Base-by-base conservation (phyloP, 2,329 filamentous ascomycete genomes). In the Alternaria metachromatica region DNA sequence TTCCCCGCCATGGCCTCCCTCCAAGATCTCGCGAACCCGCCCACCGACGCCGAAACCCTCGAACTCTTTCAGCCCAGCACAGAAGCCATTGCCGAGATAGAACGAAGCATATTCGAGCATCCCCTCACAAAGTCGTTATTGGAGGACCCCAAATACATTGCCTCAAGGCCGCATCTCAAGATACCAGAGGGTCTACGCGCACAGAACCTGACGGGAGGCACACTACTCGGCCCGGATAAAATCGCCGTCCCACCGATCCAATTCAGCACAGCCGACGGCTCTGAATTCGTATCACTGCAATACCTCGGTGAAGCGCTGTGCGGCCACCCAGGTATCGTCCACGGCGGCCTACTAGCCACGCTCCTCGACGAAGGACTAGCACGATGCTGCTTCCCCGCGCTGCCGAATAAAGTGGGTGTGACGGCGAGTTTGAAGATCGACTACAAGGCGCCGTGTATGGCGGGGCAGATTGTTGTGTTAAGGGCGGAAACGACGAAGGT, bases 301-400 rank as follows among this genome's bases (percentile, higher is more conserved):
- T 94, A 94, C 76, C 85, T 97, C 0, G 95, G 95, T 2, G 82
- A 86, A 3, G 89, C 92, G 72, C 83, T 98, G 44, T 97, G 93
- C 77, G 95, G 95, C 2, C 94, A 98, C 79, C 92, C 93, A 6
- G 93, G 92, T 3, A 93, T 98, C 66, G 87, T 97, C 7, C 96
- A 98, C 78, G 95, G 95, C 55, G 95, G 95, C 0, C 83, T 97
- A 68, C 84, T 98, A 60, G 95, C 95, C n/a, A 97, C 95, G 12
- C 86, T 98, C 78, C 84, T 98, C 57, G 95, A 98, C 76, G 95
- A 98, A 80, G 93, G 93, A 0, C 84, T 98, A 46, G 95, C 92
- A 30, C 86, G 93, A 58, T 96, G 93, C 80, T 96, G 92, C 76
- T 97, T 98, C 80, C 89, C 89, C 6, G 93, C 93, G 23, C 84